phyloP scores from a whole-genome alignment of 768 basidiomycete genomes.

The Xanthoconium stramineum region DNA sequence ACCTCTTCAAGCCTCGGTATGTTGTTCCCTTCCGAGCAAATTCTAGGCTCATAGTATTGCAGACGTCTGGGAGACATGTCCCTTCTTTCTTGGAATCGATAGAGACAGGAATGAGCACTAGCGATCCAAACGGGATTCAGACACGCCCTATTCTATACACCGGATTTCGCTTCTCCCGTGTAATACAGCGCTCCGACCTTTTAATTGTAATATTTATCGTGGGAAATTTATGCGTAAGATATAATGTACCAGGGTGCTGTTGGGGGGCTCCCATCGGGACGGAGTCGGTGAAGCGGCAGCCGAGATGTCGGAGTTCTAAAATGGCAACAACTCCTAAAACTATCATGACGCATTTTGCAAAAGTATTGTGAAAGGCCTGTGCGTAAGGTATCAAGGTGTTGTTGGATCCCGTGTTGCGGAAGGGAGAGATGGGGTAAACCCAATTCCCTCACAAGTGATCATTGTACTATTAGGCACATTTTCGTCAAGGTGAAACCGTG shows the following conservation, averaged over 20 bases:
- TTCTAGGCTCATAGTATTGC: slow-evolving; percentile 4
- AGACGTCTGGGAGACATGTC: slow-evolving; percentile 88
- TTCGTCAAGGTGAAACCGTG: slow-evolving; percentile 55
- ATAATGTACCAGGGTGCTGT: background rate
- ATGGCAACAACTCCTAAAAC: too few species aligned
- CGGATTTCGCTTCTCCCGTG: slow-evolving; percentile 15
- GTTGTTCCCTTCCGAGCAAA: slow-evolving; percentile 14
- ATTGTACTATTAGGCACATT: slow-evolving; percentile 38
- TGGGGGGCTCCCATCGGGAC: too few species aligned
- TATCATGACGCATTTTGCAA: too few species aligned
- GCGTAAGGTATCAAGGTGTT: background rate
- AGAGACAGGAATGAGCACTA: slow-evolving; percentile 4
- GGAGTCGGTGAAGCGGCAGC: too few species aligned
- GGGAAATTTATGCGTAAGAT: background rate
- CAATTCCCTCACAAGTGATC: slow-evolving; percentile 65
- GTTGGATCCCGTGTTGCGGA: background rate
- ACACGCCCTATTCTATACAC: slow-evolving; percentile 18
- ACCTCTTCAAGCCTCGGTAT: slow-evolving; percentile 89
- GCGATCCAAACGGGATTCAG: background rate
- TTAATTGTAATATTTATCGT: slow-evolving; percentile 24
- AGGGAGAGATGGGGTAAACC: slow-evolving; percentile 37
- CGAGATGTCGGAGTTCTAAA: too few species aligned
- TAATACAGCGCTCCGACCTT: slow-evolving; percentile 20
- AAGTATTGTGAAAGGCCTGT: slow-evolving; percentile 1
- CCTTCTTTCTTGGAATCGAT: slow-evolving; percentile 79